Evolutionary conservation across 2,329 filamentous ascomycete genomes (phyloP).

Genomic region (Ilyonectria mors-panacis): DNA sequence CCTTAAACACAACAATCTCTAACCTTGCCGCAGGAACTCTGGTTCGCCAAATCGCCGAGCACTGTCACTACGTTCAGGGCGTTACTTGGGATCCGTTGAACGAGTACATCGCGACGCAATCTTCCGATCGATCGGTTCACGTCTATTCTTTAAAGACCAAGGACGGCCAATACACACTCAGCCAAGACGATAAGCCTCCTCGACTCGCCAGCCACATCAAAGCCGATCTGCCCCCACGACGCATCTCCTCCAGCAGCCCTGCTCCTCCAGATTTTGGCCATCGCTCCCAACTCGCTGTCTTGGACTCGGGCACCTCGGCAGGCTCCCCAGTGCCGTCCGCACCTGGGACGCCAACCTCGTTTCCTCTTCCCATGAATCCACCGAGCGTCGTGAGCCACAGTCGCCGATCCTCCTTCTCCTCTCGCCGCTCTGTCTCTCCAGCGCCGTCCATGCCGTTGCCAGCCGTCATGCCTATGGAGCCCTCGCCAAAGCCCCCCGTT

Average conservation of each 20-base stretch:
- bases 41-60: slow-evolving; percentile 94
- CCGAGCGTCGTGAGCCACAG: slow-evolving; percentile 91
- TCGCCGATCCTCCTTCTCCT: slow-evolving; percentile 93
- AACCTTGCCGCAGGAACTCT: slow-evolving; percentile 63
- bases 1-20: slow-evolving; percentile 15
- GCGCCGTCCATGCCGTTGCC: slow-evolving; percentile 94
- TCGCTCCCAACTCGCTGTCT: slow-evolving; percentile 73
- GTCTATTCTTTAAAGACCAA: slow-evolving; percentile 98
- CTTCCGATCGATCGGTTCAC: slow-evolving; percentile 96
- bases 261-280: slow-evolving; percentile 86
- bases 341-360: slow-evolving; percentile 93
- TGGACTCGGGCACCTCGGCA: slow-evolving; percentile 68
- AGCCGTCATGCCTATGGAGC: slow-evolving; percentile 93
- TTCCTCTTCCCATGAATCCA: slow-evolving; percentile 93
- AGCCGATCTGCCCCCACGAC: slow-evolving; percentile 92
- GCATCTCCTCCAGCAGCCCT: slow-evolving; percentile 92
- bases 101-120: slow-evolving; percentile 98
- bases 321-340: slow-evolving; percentile 92
- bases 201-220: slow-evolving; percentile 84
- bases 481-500: slow-evolving; percentile 84
- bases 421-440: slow-evolving; percentile 89
- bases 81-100: slow-evolving; percentile 99
- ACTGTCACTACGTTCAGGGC: slow-evolving; percentile 98
- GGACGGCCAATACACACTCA: slow-evolving; percentile 92
- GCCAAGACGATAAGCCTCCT: slow-evolving; percentile 75